These are phyloP conservation scores for Aegilops speltoides DNA, from an alignment of 176 grass and related monocot genomes.

Conservation along the genomic window DNA sequence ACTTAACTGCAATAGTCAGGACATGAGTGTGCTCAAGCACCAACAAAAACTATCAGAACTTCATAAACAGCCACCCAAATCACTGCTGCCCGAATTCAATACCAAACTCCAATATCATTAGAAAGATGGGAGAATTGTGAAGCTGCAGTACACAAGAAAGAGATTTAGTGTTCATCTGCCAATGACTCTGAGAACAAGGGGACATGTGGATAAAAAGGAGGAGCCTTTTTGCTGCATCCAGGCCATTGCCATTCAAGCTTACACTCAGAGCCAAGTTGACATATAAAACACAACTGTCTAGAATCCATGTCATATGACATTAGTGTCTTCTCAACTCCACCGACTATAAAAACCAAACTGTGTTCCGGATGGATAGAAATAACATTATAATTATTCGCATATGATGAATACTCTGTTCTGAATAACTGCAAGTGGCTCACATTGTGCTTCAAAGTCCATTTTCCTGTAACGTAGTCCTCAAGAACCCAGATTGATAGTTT, in stretches of 20 bases:
- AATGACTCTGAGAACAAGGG: background rate
- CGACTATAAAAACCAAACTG: background rate
- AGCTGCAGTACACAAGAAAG: too few species aligned
- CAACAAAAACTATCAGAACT: background rate
- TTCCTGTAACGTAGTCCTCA: background rate
- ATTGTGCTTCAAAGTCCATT: background rate
- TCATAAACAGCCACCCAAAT: background rate
- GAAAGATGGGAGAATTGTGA: background rate
- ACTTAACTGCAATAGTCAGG: background rate
- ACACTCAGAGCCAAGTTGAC: background rate
- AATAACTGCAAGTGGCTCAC: background rate
- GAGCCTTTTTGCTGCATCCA: background rate
- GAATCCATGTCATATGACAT: background rate
- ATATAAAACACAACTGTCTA: background rate
- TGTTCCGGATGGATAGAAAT: background rate
- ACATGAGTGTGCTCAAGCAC: background rate
- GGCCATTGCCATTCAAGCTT: background rate
- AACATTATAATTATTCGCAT: background rate
- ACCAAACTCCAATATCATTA: background rate
- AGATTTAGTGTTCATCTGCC: background rate
- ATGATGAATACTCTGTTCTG: background rate
- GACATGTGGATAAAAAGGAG: background rate
- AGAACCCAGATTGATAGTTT: background rate
- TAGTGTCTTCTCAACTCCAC: background rate
- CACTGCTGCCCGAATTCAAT: background rate